Base-by-base conservation (phyloP, 1,139 yeast genomes). In the Pichia sp. region DNA sequence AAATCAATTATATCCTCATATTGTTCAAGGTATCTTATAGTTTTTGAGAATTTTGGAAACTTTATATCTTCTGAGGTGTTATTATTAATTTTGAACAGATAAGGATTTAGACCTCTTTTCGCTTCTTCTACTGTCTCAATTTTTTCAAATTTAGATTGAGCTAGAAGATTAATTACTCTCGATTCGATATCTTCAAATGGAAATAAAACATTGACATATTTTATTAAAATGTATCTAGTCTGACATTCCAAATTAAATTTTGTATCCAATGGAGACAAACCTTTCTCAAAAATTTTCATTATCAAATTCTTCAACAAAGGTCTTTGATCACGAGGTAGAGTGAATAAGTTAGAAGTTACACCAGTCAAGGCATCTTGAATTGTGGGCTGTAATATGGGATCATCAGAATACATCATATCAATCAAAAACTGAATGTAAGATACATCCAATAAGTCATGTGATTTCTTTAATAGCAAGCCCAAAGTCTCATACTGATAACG, bases 51-150 rank as follows among this genome's bases (percentile, higher is more conserved):
- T 3, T 45, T 42, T n/a, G 70, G 68, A 38, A 68, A 66, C 35
- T 52, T 47, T 1, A 71, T 63, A 2, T 54, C 55, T 4, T 54
- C 55, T 5, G 32, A 23, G 1, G 16, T 23, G 27, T 40, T 36
- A 16, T 8, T 60, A 58, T 4, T 65, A 55, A 16, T 58, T 62
- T 66, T 68, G 57, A 75, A 80, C 78, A 82, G 75, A 56, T 85
- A 77, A 0, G 97, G 97, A 58, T 86, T 81, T 31, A 92, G 67
- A 0, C 97, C 97, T 49, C 77, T 77, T n/a, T 64, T 63, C 0
- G 96, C 83, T 60, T 88, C 97, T 56, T 88, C 95, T 11, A 81
- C 67, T 1, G 61, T 56, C 52, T 87, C 95, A 1, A 86, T 71
- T 44, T 85, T 69, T 53, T 83, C 84, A 3, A 62, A 64, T 29